Evolutionary conservation across 129 eudicot genomes (phyloP).

Genomic region (Pulicaria dysenterica): DNA sequence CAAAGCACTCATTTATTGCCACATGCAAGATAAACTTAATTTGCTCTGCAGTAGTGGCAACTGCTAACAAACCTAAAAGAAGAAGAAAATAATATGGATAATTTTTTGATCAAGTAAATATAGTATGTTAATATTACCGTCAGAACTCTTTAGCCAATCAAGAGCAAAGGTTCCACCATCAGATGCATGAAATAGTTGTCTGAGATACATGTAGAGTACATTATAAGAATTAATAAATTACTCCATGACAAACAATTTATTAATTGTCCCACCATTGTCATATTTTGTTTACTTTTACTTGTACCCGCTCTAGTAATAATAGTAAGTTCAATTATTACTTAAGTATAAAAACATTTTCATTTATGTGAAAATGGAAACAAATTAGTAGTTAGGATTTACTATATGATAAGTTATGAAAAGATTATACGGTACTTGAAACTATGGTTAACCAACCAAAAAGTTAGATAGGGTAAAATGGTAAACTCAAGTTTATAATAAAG

Average conservation of each 20-base stretch:
- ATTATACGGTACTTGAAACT: not conserved
- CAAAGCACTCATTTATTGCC: not conserved
- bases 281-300: constrained; percentile 11
- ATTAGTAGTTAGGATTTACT: not conserved
- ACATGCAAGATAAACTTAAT: not conserved
- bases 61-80: not conserved
- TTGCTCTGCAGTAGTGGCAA: too few relatives aligned
- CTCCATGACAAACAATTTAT: not conserved
- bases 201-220: constrained; percentile 37
- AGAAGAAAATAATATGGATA: not conserved
- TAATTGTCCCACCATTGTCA: not conserved
- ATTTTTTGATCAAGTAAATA: constrained; percentile 10
- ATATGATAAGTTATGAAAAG: not conserved
- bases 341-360: not conserved
- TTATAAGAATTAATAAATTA: constrained; percentile 11
- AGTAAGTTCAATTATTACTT: not conserved
- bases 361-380: not conserved
- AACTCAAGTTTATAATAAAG: constrained; percentile 7
- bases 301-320: not conserved
- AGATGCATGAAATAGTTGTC: constrained; percentile 77
- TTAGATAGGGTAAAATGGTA: constrained; percentile 14
- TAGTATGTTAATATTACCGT: constrained; percentile 50
- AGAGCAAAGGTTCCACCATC: constrained; percentile 95
- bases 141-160: constrained; percentile 84
- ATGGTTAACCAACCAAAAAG: constrained; percentile 5